Percentiles rank a stretch among this genome's conserved stretches.
phyloP scores from a whole-genome alignment of 768 basidiomycete genomes.

The Boletus rubroflammeus region DNA sequence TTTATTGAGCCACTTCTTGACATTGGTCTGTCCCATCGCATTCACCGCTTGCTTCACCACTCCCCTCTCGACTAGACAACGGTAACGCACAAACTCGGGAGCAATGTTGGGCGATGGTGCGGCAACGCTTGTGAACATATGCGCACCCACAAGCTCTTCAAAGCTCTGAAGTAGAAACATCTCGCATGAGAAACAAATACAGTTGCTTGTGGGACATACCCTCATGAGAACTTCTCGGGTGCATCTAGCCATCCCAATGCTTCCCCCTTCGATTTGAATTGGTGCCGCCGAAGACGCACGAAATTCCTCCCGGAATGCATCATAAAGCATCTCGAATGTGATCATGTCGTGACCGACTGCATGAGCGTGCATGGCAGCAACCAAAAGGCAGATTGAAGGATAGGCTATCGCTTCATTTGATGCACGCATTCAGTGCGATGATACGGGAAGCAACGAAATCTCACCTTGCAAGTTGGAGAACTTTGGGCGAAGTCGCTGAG shows the following conservation, averaged over 20 bases:
- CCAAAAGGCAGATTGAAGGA: slow-evolving; percentile 75
- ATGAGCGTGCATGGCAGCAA: slow-evolving; percentile 76
- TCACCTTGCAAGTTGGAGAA: slow-evolving; percentile 53
- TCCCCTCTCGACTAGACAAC: slow-evolving; percentile 58
- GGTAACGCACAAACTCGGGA: slow-evolving; percentile 73
- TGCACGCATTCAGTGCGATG: not conserved
- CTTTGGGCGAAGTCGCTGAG: slow-evolving; percentile 57
- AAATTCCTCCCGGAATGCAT: slow-evolving; percentile 72
- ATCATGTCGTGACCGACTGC: slow-evolving; percentile 75
- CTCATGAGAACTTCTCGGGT: slow-evolving; percentile 60
- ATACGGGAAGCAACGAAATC: slow-evolving; percentile 15
- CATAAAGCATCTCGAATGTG: slow-evolving; percentile 90
- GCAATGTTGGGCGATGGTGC: slow-evolving; percentile 48
- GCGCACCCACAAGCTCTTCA: slow-evolving; percentile 56
- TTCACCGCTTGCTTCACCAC: slow-evolving; percentile 69
- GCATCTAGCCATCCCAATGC: slow-evolving; percentile 71
- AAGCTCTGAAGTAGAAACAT: slow-evolving; percentile 55
- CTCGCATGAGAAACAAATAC: not conserved
- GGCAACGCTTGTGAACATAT: slow-evolving; percentile 52
- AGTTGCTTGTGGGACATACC: slow-evolving; percentile 41
- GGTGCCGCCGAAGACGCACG: slow-evolving; percentile 71
- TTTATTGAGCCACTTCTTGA: slow-evolving; percentile 78
- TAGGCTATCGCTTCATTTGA: slow-evolving; percentile 60
- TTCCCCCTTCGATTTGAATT: slow-evolving; percentile 68
- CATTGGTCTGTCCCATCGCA: slow-evolving; percentile 58